Evolutionary conservation across 495 filamentous ascomycete genomes (phyloP).

Genomic region (Penicillium maclennaniae): DNA sequence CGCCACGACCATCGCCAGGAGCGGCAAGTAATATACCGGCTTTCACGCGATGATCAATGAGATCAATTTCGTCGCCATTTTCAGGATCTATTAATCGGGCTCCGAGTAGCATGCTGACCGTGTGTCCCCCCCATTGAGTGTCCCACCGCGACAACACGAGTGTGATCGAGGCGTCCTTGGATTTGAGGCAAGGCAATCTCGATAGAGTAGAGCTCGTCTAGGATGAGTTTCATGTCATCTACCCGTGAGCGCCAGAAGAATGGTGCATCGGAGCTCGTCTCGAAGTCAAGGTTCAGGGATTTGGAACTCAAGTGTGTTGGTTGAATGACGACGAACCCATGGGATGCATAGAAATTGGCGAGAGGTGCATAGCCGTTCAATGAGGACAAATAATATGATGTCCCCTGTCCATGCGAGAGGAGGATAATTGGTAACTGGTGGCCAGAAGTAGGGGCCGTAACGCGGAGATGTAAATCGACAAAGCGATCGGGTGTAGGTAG

Average conservation of each 20-base stretch:
- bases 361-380: slow-evolving; percentile 42
- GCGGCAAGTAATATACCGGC: slow-evolving; percentile 35
- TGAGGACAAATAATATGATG: slow-evolving; percentile 40
- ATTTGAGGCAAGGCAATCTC: slow-evolving; percentile 31
- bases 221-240: slow-evolving; percentile 32
- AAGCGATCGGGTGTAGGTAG: slow-evolving; percentile 11
- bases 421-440: slow-evolving; percentile 39
- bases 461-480: slow-evolving; percentile 8
- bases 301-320: slow-evolving; percentile 43
- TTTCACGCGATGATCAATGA: slow-evolving; percentile 29
- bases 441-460: slow-evolving; percentile 21
- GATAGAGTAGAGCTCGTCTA: slow-evolving; percentile 35
- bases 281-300: slow-evolving; percentile 21
- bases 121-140: slow-evolving; percentile 40
- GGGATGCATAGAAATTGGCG: slow-evolving; percentile 43
- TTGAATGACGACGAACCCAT: slow-evolving; percentile 45
- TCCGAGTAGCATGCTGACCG: slow-evolving; percentile 35
- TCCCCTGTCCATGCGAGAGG: slow-evolving; percentile 39
- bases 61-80: not conserved
- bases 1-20: slow-evolving; percentile 25
- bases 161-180: slow-evolving; percentile 30
- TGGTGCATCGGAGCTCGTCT: slow-evolving; percentile 12
- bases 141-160: slow-evolving; percentile 36
- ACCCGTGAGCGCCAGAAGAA: slow-evolving; percentile 34
- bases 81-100: slow-evolving; percentile 28